These are phyloP conservation scores for Hamamelis virginiana DNA, from an alignment of 164 flowering plant genomes.

Conservation along the genomic window DNA sequence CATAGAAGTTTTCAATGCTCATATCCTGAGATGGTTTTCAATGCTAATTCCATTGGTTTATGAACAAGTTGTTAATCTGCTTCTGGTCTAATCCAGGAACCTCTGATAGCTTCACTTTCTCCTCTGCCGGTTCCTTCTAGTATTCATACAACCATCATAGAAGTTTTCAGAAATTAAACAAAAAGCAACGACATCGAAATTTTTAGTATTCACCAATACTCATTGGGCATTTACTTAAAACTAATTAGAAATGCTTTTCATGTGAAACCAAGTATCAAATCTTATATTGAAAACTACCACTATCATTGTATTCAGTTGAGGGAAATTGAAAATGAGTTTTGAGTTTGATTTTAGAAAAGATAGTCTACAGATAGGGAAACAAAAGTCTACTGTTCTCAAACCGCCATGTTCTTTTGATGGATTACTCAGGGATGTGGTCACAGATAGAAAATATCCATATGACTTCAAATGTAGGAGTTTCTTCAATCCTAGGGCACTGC, in stretches of 20 bases:
- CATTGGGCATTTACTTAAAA: not conserved
- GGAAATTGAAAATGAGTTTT: not conserved
- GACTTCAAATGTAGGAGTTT: too few relatives aligned
- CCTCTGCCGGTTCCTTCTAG: constrained; percentile 52
- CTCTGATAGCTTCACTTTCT: constrained; percentile 51
- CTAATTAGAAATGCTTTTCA: not conserved
- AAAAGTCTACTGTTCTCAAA: too few relatives aligned
- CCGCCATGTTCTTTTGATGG: too few relatives aligned
- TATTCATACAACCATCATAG: not conserved
- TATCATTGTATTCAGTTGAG: not conserved
- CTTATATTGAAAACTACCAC: not conserved
- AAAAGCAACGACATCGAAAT: too few relatives aligned
- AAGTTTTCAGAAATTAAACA: not conserved
- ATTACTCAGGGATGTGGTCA: too few relatives aligned
- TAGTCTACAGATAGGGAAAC: too few relatives aligned
- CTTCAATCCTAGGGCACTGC: too few relatives aligned
- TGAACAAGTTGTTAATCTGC: constrained; percentile 87
- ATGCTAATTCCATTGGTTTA: constrained; percentile 81
- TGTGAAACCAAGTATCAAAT: not conserved
- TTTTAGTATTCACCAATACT: not conserved
- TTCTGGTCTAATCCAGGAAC: constrained; percentile 66
- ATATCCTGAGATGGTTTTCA: constrained; percentile 74
- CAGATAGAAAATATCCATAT: too few relatives aligned
- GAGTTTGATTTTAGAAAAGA: too few relatives aligned
- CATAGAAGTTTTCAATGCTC: constrained; percentile 15